phyloP scores from a whole-genome alignment of 169 alveolate genomes.

The Plasmodium billcollinsi region DNA sequence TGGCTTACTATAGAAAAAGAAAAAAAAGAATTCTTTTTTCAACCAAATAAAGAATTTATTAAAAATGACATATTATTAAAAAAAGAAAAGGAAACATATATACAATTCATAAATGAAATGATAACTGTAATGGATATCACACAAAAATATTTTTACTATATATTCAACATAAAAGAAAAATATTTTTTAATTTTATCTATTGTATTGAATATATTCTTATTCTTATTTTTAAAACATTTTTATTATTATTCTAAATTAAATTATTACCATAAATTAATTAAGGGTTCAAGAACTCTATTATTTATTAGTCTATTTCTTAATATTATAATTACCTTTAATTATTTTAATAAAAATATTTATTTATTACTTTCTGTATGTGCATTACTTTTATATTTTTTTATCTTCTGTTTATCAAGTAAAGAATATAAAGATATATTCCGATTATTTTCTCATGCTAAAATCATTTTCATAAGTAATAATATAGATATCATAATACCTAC shows the following conservation, averaged over 20 bases:
- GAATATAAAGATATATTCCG: slow-evolving; percentile 16
- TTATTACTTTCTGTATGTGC: slow-evolving; percentile 1
- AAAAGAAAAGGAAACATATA: slow-evolving; percentile 37
- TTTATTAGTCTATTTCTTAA: neutral
- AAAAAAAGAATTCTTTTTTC: slow-evolving; percentile 17
- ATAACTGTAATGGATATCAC: slow-evolving; percentile 44
- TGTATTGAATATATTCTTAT: slow-evolving; percentile 10
- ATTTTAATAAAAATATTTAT: slow-evolving; percentile 19
- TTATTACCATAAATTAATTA: slow-evolving; percentile 31
- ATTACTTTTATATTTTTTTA: slow-evolving; percentile 14
- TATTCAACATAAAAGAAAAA: slow-evolving; percentile 17
- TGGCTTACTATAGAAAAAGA: slow-evolving; percentile 47
- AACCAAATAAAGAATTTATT: slow-evolving; percentile 34
- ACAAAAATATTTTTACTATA: slow-evolving; percentile 55
- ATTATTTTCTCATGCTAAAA: slow-evolving; percentile 15
- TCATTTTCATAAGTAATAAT: slow-evolving; percentile 11
- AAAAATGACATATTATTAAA: slow-evolving; percentile 24
- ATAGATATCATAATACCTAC: neutral
- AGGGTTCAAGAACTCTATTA: neutral
- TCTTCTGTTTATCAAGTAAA: slow-evolving; percentile 20
- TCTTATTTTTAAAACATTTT: slow-evolving; percentile 16
- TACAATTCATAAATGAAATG: slow-evolving; percentile 64
- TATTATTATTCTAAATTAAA: slow-evolving; percentile 50
- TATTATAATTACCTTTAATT: slow-evolving; percentile 10
- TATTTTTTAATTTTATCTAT: slow-evolving; percentile 39